Evolutionary conservation across 768 basidiomycete species (phyloP).

Genomic region (Asterophora parasitica): DNA sequence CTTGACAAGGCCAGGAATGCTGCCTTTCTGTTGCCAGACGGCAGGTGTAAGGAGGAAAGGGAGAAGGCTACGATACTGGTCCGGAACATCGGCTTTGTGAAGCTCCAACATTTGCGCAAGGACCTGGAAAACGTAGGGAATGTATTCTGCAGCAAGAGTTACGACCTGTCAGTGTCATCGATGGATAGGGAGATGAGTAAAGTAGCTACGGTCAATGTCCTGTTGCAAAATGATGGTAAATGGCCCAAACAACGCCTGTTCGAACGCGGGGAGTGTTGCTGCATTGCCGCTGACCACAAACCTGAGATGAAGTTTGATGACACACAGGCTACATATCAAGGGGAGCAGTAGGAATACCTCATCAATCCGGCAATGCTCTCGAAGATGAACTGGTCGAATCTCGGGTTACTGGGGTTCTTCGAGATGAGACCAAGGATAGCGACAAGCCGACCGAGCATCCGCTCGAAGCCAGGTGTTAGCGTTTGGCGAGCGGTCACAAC

Average conservation of each 20-base stretch:
- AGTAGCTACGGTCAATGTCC: slow-evolving; percentile 77
- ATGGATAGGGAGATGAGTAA: background rate
- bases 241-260: slow-evolving; percentile 76
- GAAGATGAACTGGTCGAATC: slow-evolving; percentile 96
- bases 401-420: slow-evolving; percentile 95
- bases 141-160: slow-evolving; percentile 61
- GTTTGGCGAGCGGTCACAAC: slow-evolving; percentile 84
- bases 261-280: slow-evolving; percentile 66
- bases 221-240: slow-evolving; percentile 86
- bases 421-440: slow-evolving; percentile 82
- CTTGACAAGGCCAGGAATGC: slow-evolving; percentile 88
- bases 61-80: slow-evolving; percentile 73
- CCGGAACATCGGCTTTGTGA: slow-evolving; percentile 61
- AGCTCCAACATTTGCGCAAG: slow-evolving; percentile 93
- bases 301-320: slow-evolving; percentile 31
- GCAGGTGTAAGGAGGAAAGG: slow-evolving; percentile 80
- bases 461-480: slow-evolving; percentile 63
- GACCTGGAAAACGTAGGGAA: slow-evolving; percentile 96
- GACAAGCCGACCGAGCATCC: slow-evolving; percentile 69
- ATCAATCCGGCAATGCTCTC: slow-evolving; percentile 94
- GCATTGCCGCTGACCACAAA: slow-evolving; percentile 77
- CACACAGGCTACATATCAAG: background rate
- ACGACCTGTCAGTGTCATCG: background rate
- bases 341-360: slow-evolving; percentile 44
- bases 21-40: slow-evolving; percentile 92